Evolutionary conservation across 257 asterid genomes (phyloP), one percentile per base, ranked within the genome.

Genomic region (Penstemon newberryi): DNA sequence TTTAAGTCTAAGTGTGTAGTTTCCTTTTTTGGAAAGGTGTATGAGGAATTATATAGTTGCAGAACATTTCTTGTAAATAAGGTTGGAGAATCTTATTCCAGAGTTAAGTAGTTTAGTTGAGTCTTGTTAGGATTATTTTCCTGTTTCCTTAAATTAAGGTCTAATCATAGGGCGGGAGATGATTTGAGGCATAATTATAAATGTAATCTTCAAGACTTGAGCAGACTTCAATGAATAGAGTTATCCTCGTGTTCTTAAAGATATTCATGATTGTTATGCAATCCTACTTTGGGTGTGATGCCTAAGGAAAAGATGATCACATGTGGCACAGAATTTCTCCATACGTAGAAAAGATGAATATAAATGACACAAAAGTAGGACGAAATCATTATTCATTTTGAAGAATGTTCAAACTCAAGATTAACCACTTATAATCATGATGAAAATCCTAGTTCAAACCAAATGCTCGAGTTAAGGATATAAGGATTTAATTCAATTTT

Each of bases 401-500:
- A 63, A 59, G 61, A 45, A 7, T 64, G 6, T 11, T 50, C 56
- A 52, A 5, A 42, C 56, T 72, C 62, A 50, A 66, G 64, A 61
- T 8, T 18, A 15, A 8, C 63, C 54, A 18, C 51, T 70, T 43
- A 5, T 42, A 40, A 40, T 67, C 46, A 69, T 7, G 58, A 63
- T 38, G 56, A 43, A 36, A 52, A 6, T 54, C 49, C 12, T 33
- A 37, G 61, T 33, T 59, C 5, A 63, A 64, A 54, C 43, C 65
- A 13, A 42, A 57, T 63, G 65, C 55, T 43, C 49, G 40, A 60
- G 37, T 4, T 41, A 47, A 49, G 43, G 36, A 41, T 54, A 63
- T 33, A 39, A 60, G 66, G 69, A 56, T 45, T 65, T 58, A 57
- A 74, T 66, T 45, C 65, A 60, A 42, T 44, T 38, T 52, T 63